Base-by-base conservation (phyloP, 2,329 filamentous ascomycete species). In the Aaosphaeria pasadenensis region DNA sequence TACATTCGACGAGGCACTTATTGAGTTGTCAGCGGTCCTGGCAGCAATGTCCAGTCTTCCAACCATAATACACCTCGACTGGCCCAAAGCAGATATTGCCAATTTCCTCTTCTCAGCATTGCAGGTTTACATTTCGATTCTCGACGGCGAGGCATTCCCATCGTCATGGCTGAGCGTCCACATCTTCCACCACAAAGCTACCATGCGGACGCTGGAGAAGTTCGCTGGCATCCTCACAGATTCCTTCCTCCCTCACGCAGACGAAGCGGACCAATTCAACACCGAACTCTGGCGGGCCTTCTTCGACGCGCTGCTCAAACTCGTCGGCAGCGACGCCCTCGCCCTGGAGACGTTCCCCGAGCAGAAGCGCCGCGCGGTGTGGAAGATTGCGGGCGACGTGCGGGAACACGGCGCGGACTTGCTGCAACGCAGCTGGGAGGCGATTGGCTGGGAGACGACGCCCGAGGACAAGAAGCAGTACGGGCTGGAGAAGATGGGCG, bases 301-400 rank as follows among this genome's bases (percentile, higher is more conserved):
- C 74, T 96, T 99, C 66, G 87, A 86, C 13, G 92, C 91, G 0
- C 75, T 99, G 30, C 78, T 99, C 30, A 91, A 89, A 63, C 84
- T 97, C 3, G 89, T 99, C 3, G 89, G 89, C 5, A 96, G 91
- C 62, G 85, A 91, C 33, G 89, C 87, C 0, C 79, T 99, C 17
- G 91, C 94, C 0, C 80, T 99, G 35, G 94, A 99, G 67, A 96
- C 91, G 0, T 97, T 96, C 64, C 91, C 94, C 0, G 95, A 99
- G 69, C 94, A 99, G 72, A 99, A 97, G 74, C 80, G 94, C 41
- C 80, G 94, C 47, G 92, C 94, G 1, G 92, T 97, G 1, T 99
- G 95, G 94, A 99, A 97, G 74, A 96, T 99, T 65, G 94, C 92
- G 4, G 94, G 94, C 5, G 95, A 99, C 71, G 90, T 99, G 44